Base-by-base conservation (phyloP, 2,329 filamentous ascomycete species). In the Sporothrix inflata region DNA sequence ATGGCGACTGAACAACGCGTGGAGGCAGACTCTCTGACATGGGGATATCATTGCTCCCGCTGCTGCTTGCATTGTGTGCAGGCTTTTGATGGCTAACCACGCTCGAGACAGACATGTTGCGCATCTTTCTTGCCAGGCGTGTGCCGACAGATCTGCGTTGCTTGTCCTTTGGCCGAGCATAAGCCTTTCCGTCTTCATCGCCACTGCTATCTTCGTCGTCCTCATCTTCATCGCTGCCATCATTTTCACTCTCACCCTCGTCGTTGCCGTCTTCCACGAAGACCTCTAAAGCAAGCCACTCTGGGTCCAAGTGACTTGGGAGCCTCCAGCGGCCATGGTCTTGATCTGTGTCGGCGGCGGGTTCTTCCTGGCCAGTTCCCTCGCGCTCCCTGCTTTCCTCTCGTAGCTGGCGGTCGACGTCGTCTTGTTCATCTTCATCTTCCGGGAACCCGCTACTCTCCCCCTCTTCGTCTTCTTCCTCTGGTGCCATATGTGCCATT, bases 211-310 rank as follows among this genome's bases (percentile, higher is more conserved):
- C 12, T 9, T 16, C 30, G 38, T 38, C 38, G 9, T 47, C 74
- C 21, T 77, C 73, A 5, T 79, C 72, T 14, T 5, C 9, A 11
- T 3, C 16, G n/a, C 74, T 74, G 4, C 74, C 71, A 16, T 73
- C 77, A 3, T 75, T 76, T 1, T 75, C 73, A 51, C 88, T 86
- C 1, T 69, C 30, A 4, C 11, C 1, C 8, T 47, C 60, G 27
- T 69, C 61, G 27, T 24, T 45, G n/a, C 14, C 83, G 3, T 89
- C 85, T 76, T 93, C 90, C 19, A 88, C 87, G 78, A 91, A 96
- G 0, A 97, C 92, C 79, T 97, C 94, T 19, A 98, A 89, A 0
- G 94, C 94, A 75, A 97, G 88, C 94, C 94, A 98, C 80, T 97
- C 94, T 0, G 92, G 90, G 76, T 97, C 94, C 0, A 97, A 84